Conservation (phyloP, 2,329 filamentous ascomycete genomes). For the Paracamarosporium sp. region DNA sequence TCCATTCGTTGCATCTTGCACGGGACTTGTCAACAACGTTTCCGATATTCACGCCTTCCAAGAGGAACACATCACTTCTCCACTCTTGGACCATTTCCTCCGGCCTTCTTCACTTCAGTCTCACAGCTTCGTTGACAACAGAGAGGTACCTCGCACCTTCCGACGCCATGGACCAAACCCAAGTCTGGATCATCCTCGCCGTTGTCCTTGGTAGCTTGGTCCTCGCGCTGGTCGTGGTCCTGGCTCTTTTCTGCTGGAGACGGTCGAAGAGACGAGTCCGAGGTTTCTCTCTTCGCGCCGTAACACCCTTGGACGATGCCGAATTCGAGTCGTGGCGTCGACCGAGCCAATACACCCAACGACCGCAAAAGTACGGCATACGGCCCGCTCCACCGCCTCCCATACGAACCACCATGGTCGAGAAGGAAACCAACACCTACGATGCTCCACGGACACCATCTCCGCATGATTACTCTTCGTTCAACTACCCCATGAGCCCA, state of each 20-base stretch:
- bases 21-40: conserved; percentile 24
- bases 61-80: conserved; percentile 6
- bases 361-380: conserved; percentile 44
- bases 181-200: conserved; percentile 46
- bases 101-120: not conserved
- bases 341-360: conserved; percentile 45
- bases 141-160: not conserved
- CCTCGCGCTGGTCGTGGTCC: conserved; percentile 31
- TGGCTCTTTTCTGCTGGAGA: conserved; percentile 41
- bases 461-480: conserved; percentile 24
- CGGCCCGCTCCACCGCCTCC: conserved; percentile 33
- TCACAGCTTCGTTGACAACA: not conserved
- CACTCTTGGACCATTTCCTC: conserved; percentile 3
- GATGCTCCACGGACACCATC: conserved; percentile 37
- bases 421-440: conserved; percentile 41
- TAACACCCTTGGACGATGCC: conserved; percentile 48
- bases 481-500: conserved; percentile 34
- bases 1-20: conserved; percentile 25
- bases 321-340: conserved; percentile 50
- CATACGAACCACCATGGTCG: conserved; percentile 38
- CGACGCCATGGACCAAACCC: conserved; percentile 36
- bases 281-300: conserved; percentile 45
- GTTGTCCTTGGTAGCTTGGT: conserved; percentile 43
- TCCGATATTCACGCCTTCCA: conserved; percentile 12
- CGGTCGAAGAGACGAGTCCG: conserved; percentile 41